Conservation (phyloP, 345 rosid genomes). For the Camelina neglecta region DNA sequence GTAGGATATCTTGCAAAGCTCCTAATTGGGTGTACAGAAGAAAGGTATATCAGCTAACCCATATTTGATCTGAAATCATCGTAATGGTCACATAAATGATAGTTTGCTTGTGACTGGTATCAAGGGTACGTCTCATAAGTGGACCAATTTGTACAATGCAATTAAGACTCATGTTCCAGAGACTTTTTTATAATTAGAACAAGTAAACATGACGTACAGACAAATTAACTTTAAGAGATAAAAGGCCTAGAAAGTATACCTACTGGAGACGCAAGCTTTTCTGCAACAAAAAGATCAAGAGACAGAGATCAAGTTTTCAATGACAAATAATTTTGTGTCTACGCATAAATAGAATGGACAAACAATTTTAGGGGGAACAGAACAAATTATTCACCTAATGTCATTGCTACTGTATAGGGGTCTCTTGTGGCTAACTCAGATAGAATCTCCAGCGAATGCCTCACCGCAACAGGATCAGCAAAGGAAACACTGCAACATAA, state of each 20-base stretch:
- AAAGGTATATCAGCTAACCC: conserved; percentile 33
- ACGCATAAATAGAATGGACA: conserved; percentile 19
- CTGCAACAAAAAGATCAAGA: conserved; percentile 60
- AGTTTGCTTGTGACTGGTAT: conserved; percentile 20
- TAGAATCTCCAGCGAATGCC: conserved; percentile 92
- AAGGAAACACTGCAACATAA: conserved; percentile 71
- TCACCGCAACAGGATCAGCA: conserved; percentile 98
- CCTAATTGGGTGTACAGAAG: conserved; percentile 59
- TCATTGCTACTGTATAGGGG: conserved; percentile 95
- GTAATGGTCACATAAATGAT: conserved; percentile 12
- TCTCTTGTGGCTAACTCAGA: conserved; percentile 86
- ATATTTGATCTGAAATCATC: conserved; percentile 8
- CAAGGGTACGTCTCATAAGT: conserved; percentile 5
- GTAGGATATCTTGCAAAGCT: conserved; percentile 98
- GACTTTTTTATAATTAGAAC: conserved; percentile 18
- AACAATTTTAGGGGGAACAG: neutral
- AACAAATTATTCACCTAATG: conserved; percentile 66
- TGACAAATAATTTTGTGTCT: conserved; percentile 28
- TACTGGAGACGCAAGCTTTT: conserved; percentile 81
- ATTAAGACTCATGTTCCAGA: conserved; percentile 18
- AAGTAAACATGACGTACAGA: conserved; percentile 19
- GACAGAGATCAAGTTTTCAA: conserved; percentile 28
- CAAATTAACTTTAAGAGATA: conserved; percentile 13
- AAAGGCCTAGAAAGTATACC: conserved; percentile 56
- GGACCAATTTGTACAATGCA: conserved; percentile 16